phyloP scores from a whole-genome alignment of 2,329 filamentous ascomycete genomes.

The Aureobasidium namibiae region DNA sequence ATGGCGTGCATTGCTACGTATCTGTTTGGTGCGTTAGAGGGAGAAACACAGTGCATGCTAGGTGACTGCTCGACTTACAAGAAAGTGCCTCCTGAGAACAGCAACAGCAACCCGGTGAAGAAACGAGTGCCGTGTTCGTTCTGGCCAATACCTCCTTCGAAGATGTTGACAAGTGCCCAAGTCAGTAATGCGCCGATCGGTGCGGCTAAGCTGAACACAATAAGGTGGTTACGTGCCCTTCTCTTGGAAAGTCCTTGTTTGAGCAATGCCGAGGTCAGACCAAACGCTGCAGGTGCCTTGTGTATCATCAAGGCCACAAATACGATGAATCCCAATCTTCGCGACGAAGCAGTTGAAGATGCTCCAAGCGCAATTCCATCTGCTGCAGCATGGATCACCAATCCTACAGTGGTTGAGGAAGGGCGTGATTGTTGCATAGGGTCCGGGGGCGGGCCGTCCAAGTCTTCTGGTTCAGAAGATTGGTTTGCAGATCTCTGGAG shows the following conservation, averaged over 20 bases:
- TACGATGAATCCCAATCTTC: constrained; percentile 77
- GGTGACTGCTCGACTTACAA: constrained; percentile 51
- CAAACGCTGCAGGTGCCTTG: constrained; percentile 93
- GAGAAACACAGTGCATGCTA: neutral
- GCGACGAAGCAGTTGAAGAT: constrained; percentile 58
- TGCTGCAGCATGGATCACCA: constrained; percentile 93
- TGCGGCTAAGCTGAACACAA: constrained; percentile 86
- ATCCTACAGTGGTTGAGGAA: constrained; percentile 64
- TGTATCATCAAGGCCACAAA: constrained; percentile 97
- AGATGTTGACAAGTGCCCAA: constrained; percentile 67
- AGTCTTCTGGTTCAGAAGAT: constrained; percentile 16
- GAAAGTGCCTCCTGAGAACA: constrained; percentile 96
- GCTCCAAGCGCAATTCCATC: constrained; percentile 95
- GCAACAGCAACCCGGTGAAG: constrained; percentile 83
- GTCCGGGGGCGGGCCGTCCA: constrained; percentile 32
- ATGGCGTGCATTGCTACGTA: constrained; percentile 99
- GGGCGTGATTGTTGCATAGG: constrained; percentile 27
- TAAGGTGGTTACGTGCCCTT: constrained; percentile 71
- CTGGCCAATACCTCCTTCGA: constrained; percentile 53
- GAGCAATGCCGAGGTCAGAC: constrained; percentile 78
- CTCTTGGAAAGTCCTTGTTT: constrained; percentile 88
- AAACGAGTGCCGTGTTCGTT: constrained; percentile 60
- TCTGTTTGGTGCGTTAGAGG: constrained; percentile 37
- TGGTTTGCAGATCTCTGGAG: constrained; percentile 13
- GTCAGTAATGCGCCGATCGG: constrained; percentile 78